Percentiles rank a stretch among this genome's conserved stretches.
phyloP scores from a whole-genome alignment of 2,329 filamentous ascomycete species.

The Ophiobolus disseminans region DNA sequence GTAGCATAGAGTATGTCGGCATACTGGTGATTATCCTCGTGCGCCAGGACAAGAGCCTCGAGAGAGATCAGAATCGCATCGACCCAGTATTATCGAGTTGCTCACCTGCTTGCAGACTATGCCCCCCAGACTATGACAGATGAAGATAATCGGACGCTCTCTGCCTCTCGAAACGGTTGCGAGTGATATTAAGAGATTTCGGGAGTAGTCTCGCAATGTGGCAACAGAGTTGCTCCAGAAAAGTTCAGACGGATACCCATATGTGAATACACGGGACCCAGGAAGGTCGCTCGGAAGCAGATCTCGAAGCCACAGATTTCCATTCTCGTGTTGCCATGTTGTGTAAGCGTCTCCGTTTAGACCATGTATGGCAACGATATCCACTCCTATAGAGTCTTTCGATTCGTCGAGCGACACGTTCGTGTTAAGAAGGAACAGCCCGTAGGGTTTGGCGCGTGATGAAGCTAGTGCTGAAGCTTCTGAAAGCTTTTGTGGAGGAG shows the following conservation, averaged over 20 bases:
- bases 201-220: slow-evolving; percentile 22
- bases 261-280: slow-evolving; percentile 29
- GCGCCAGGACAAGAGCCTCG: slow-evolving; percentile 26
- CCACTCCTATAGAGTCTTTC: slow-evolving; percentile 19
- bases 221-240: slow-evolving; percentile 26
- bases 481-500: slow-evolving; percentile 2
- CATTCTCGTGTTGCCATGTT: slow-evolving; percentile 49
- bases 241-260: slow-evolving; percentile 31
- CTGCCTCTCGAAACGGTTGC: slow-evolving; percentile 9
- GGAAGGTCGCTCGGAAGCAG: slow-evolving; percentile 40
- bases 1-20: slow-evolving; percentile 20
- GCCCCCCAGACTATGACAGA: slow-evolving; percentile 32
- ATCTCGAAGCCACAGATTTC: slow-evolving; percentile 47
- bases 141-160: slow-evolving; percentile 27
- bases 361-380: slow-evolving; percentile 53
- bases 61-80: slow-evolving; percentile 11
- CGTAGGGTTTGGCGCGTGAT: slow-evolving; percentile 12
- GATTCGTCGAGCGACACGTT: slow-evolving; percentile 8
- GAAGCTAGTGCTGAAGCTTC: slow-evolving; percentile 7
- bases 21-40: slow-evolving; percentile 18
- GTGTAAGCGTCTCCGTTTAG: slow-evolving; percentile 49
- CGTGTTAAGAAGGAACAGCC: slow-evolving; percentile 19
- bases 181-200: slow-evolving; percentile 20
- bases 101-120: slow-evolving; percentile 32
- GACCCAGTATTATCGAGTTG: slow-evolving; percentile 1